phyloP scores from a whole-genome alignment of 2,329 filamentous ascomycete species.

The Fusarium verticillioides region DNA sequence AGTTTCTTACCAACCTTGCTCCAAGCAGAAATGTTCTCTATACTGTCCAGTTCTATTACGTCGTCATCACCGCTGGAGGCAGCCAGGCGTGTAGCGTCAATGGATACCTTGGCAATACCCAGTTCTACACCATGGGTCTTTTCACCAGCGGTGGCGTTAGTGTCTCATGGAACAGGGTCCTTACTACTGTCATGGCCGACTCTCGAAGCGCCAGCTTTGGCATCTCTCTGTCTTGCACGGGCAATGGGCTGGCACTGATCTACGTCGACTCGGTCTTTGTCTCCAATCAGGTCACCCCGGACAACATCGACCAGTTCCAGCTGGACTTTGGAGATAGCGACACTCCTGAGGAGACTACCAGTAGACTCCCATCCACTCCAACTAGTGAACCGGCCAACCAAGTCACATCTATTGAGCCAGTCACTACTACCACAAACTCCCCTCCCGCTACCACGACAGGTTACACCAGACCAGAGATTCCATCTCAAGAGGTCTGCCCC shows the following conservation, averaged over 20 bases:
- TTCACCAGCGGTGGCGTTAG: background rate
- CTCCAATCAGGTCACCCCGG: slow-evolving; percentile 16
- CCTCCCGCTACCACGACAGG: background rate
- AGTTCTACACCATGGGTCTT: background rate
- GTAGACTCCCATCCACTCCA: background rate
- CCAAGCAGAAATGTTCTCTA: slow-evolving; percentile 3
- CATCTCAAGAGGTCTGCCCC: background rate
- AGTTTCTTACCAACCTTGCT: background rate
- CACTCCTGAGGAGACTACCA: background rate
- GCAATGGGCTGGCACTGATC: background rate
- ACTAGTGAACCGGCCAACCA: background rate
- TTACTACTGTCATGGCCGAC: slow-evolving; percentile 1
- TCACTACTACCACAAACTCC: background rate
- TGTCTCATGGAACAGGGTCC: slow-evolving; percentile 3
- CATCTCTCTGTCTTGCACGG: slow-evolving; percentile 7
- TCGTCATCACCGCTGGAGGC: background rate
- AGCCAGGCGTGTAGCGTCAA: background rate
- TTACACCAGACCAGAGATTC: background rate
- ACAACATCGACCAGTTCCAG: slow-evolving; percentile 9
- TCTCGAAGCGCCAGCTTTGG: background rate
- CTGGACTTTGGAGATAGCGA: slow-evolving; percentile 1
- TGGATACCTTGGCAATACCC: background rate
- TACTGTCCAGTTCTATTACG: slow-evolving; percentile 25
- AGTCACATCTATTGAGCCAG: background rate
- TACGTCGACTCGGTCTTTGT: slow-evolving; percentile 24